Base-by-base conservation (phyloP, 2,329 filamentous ascomycete species). In the Massarina eburnea region DNA sequence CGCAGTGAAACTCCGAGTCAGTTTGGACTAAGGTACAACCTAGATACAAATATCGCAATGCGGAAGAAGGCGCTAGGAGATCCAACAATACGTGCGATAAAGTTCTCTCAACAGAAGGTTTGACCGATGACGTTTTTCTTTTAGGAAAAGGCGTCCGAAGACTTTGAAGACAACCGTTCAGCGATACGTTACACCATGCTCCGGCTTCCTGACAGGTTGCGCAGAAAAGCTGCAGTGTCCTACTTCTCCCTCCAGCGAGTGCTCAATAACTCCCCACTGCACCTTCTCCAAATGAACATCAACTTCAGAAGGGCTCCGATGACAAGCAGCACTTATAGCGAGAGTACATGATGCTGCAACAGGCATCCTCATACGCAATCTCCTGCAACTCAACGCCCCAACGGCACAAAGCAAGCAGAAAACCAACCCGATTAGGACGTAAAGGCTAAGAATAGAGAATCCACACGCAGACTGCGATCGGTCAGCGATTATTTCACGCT, bases 291-390 rank as follows among this genome's bases (percentile, higher is more conserved):
- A 19, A 17, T 41, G 43, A 1, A 21, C 18, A 15, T 46, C 30
- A 17, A 10, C 14, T 8, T 46, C 38, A 12, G 8, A 17, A 7
- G n/a, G 18, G 17, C 37, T 29, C n/a, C 29, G 21, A 37, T 51
- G 57, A 29, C 55, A 57, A 1, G 55, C 55, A 4, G 57, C 52
- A 32, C 46, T 50, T 15, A 58, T 51, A 14, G 50, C 51, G 22
- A 49, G 15, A 46, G 54, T 91, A 18, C 84, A 86, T 71, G 75
- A 91, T 52, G 86, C 85, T 22, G 87, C 91, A 76, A 91, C 90
- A 68, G 88, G 88, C 47, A 90, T 91, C 54, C 77, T 90, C 17
- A 86, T 86, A 5, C 76, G 91, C 10, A 88, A 86, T 1, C 85
- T 86, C 2, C 85, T 86, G 0, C 90, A 90, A 70, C 87, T 88